Conservation (phyloP, 1,139 yeast genomes). For the Yamadazyma trypodendri region DNA sequence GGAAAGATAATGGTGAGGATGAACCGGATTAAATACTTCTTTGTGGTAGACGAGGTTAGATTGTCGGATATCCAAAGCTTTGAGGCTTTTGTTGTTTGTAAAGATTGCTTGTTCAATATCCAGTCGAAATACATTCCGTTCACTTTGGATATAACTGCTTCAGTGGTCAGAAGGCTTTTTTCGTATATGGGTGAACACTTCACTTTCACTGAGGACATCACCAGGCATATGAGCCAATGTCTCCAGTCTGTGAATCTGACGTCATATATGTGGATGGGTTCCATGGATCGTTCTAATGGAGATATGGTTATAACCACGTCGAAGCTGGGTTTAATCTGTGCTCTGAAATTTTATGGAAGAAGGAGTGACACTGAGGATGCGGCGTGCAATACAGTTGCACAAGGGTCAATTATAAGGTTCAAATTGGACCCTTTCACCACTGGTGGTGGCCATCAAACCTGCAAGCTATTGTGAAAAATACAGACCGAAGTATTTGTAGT, state of each 20-base stretch:
- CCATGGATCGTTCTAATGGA: constrained; percentile 1
- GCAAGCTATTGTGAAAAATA: constrained; percentile 5
- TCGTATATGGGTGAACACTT: not conserved
- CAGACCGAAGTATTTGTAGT: too few species aligned
- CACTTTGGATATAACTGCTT: not conserved
- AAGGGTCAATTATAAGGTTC: not conserved
- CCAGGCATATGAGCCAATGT: not conserved
- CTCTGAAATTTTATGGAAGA: not conserved
- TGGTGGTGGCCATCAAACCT: constrained; percentile 17
- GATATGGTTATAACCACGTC: not conserved
- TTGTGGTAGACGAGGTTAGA: not conserved
- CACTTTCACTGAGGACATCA: not conserved
- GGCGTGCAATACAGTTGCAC: not conserved
- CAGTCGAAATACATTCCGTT: constrained; percentile 9
- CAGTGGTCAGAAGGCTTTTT: not conserved
- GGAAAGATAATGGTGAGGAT: not conserved
- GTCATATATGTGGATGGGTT: not conserved
- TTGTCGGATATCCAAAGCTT: not conserved
- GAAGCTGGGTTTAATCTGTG: not conserved
- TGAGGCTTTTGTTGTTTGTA: constrained; percentile 9
- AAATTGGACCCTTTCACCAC: constrained; percentile 7
- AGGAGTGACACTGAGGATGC: not conserved
- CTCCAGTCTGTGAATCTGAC: not conserved
- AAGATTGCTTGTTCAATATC: constrained; percentile 11
- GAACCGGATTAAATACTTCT: not conserved